Evolutionary conservation across 1,139 yeast genomes (phyloP).

Genomic region (Suhomyces wounanorum): DNA sequence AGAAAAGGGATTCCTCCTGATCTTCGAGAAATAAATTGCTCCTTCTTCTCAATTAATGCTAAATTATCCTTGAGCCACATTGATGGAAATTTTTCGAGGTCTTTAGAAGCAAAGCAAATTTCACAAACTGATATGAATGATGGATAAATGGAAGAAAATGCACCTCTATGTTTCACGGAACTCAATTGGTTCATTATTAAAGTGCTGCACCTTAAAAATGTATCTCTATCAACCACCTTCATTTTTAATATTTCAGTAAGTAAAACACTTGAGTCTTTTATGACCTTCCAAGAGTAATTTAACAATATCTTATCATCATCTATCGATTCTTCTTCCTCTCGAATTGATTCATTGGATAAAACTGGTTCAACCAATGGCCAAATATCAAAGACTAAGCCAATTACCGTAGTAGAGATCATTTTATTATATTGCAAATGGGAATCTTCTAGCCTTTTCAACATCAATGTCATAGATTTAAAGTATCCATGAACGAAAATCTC

Average conservation of each 20-base stretch:
- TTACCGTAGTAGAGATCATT: conserved; percentile 8
- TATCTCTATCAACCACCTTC: conserved; percentile 1
- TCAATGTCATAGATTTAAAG: conserved; percentile 55
- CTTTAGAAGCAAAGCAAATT: conserved; percentile 40
- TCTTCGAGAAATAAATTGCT: conserved; percentile 77
- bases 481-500: conserved; percentile 56
- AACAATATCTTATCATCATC: conserved; percentile 53
- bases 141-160: conserved; percentile 85
- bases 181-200: conserved; percentile 67
- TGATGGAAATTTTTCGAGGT: conserved; percentile 37
- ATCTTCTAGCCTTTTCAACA: conserved; percentile 20
- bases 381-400: conserved; percentile 27
- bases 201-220: conserved; percentile 28
- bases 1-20: conserved; percentile 90
- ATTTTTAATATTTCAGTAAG: conserved; percentile 43
- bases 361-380: conserved; percentile 61
- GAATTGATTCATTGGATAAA: conserved; percentile 49
- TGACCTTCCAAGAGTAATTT: conserved; percentile 80
- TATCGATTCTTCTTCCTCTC: conserved; percentile 30
- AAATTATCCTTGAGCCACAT: conserved; percentile 61
- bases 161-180: conserved; percentile 84
- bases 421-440: conserved; percentile 7
- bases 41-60: conserved; percentile 51
- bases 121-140: conserved; percentile 66
- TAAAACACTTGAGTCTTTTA: conserved; percentile 72